Evolutionary conservation across 169 alveolate species (phyloP), one percentile per base, ranked within the genome.

Genomic region (Cystoisospora suis): DNA sequence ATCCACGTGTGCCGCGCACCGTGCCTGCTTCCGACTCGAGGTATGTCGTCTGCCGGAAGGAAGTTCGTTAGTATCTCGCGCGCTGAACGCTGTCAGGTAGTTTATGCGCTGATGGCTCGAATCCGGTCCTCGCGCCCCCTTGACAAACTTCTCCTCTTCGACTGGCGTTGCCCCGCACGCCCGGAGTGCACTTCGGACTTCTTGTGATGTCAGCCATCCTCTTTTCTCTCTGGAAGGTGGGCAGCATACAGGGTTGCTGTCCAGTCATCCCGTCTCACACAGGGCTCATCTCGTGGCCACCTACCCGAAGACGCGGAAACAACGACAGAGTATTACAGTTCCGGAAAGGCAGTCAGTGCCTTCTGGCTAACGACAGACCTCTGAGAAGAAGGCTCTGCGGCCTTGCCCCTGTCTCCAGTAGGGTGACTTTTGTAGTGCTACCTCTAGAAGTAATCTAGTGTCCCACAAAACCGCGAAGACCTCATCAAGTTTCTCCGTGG

Each of bases 111-210:
- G 17, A 56, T 38, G 3, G 56, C 34, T 27, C 38, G 83, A 15
- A 29, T 12, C 32, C 56, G 56, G 23, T 29, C 36, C 27, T 0
- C 83, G 12, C 32, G 32, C 34, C 3, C 6, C 32, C n/a, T 38
- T 29, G 23, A 72, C 3, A 38, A 72, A 15, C 27, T 36, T 32
- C 34, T 42, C 58, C n/a, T 7, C 36, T 38, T 72, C 83, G 59
- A 3, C n/a, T 36, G 56, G 56, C 5, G 83, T 38, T 32, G 83
- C 83, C 5, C 83, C 83, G 58, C 83, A 72, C 9, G 83, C 56
- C 34, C 12, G 5, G 45, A 72, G 83, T 7, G 83, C 83, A 40
- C 44, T 38, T 38, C 56, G 20, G 83, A 29, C 38, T 56, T 72
- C 83, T 27, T 15, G 38, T 5, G 27, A 40, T 5, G 58, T n/a